These are phyloP conservation scores for Chaetomiaceae sp. DNA, from an alignment of 2,329 filamentous ascomycete genomes.

Conservation along the genomic window DNA sequence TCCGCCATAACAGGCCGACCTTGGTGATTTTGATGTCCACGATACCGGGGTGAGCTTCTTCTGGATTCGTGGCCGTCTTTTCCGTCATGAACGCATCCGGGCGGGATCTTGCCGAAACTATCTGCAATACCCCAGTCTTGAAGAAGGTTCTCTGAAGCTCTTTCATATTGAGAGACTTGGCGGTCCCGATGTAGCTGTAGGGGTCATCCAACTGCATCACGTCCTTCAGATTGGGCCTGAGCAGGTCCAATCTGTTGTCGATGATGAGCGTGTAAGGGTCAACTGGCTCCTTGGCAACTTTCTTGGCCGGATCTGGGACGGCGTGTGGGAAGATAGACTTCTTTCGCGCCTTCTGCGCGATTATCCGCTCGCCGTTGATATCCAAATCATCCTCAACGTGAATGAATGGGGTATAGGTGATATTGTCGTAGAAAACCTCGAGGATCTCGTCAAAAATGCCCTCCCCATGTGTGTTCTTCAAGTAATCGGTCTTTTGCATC, in stretches of 20 bases:
- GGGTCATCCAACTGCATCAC: constrained; percentile 88
- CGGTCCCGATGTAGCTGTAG: constrained; percentile 80
- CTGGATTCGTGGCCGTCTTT: constrained; percentile 75
- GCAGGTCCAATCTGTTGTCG: constrained; percentile 75
- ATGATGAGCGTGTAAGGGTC: constrained; percentile 94
- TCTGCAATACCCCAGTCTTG: constrained; percentile 86
- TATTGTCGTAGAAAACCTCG: constrained; percentile 97
- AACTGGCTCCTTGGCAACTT: constrained; percentile 73
- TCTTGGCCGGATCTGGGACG: constrained; percentile 59
- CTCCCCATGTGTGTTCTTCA: constrained; percentile 90
- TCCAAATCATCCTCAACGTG: constrained; percentile 91
- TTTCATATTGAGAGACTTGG: constrained; percentile 69
- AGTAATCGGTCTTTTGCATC: constrained; percentile 93
- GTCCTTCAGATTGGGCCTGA: constrained; percentile 86
- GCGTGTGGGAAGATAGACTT: constrained; percentile 63
- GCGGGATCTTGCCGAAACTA: constrained; percentile 86
- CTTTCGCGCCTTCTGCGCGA: constrained; percentile 67
- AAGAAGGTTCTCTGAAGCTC: constrained; percentile 86
- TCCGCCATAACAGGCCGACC: constrained; percentile 90
- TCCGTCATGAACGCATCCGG: constrained; percentile 94
- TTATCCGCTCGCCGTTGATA: constrained; percentile 68
- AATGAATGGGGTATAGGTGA: constrained; percentile 96
- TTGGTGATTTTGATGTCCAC: constrained; percentile 98
- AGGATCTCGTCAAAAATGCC: constrained; percentile 91
- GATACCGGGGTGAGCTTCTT: constrained; percentile 83